phyloP scores from a whole-genome alignment of 768 basidiomycete genomes.

The Hypholoma sublateritium region DNA sequence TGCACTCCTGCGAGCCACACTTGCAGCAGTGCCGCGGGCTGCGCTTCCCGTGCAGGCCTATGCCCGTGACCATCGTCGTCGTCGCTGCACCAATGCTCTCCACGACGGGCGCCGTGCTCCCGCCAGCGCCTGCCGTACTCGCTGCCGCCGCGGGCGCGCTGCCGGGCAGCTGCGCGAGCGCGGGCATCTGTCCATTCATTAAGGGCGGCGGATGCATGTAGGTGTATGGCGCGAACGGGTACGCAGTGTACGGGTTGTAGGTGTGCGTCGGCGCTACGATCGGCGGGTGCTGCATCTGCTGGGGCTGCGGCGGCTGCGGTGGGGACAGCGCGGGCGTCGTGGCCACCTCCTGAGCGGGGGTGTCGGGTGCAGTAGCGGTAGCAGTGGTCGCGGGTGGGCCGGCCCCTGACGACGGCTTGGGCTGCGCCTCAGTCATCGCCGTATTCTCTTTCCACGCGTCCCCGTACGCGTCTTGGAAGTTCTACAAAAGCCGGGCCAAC shows the following conservation, averaged over 20 bases:
- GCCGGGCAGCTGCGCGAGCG: no score
- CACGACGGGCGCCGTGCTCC: neutral
- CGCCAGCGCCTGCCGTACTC: neutral
- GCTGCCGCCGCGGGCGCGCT: slow-evolving; percentile 4
- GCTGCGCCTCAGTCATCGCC: slow-evolving; percentile 27
- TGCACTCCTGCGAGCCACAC: slow-evolving; percentile 79
- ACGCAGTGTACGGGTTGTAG: slow-evolving; percentile 23
- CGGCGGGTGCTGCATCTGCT: neutral
- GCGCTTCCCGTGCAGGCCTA: slow-evolving; percentile 47
- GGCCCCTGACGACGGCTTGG: slow-evolving; percentile 12
- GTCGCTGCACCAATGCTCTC: neutral
- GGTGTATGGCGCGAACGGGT: slow-evolving; percentile 27
- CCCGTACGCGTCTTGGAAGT: slow-evolving; percentile 51
- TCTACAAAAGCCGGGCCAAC: slow-evolving; percentile 22
- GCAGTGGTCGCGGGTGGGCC: slow-evolving; percentile 6
- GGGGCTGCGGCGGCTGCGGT: neutral
- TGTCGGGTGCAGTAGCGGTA: slow-evolving; percentile 4
- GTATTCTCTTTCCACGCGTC: slow-evolving; percentile 66
- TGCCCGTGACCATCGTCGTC: neutral
- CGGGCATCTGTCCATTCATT: slow-evolving; percentile 23
- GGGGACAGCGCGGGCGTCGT: neutral
- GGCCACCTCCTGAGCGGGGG: slow-evolving; percentile 15
- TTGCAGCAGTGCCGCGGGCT: slow-evolving; percentile 78
- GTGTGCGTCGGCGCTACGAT: slow-evolving; percentile 11
- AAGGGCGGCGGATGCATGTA: slow-evolving; percentile 22